phyloP scores from a whole-genome alignment of 257 asterid genomes.

The Solanum peruvianum region DNA sequence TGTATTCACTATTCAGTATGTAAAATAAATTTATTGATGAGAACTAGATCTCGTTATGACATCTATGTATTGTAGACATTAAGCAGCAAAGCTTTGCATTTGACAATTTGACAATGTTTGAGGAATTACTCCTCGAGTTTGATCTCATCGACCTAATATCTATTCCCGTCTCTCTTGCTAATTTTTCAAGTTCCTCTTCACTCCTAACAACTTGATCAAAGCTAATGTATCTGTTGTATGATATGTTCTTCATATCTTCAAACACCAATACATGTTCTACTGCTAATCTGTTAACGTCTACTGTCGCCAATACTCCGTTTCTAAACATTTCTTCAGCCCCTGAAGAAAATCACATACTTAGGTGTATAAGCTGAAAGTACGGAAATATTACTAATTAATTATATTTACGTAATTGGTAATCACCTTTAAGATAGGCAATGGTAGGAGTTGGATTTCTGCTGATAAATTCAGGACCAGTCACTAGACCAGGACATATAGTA shows the following conservation, averaged over 20 bases:
- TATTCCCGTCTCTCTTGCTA: constrained; percentile 43
- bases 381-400: neutral
- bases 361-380: neutral
- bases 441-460: constrained; percentile 52
- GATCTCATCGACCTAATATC: constrained; percentile 7
- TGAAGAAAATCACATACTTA: neutral
- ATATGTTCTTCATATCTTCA: constrained; percentile 56
- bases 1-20: neutral
- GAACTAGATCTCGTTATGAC: constrained; percentile 1
- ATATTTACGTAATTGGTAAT: too few species aligned
- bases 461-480: constrained; percentile 53
- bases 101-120: constrained; percentile 26
- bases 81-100: constrained; percentile 36
- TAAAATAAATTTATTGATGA: neutral
- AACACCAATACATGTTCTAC: constrained; percentile 58
- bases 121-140: constrained; percentile 22
- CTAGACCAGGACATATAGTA: constrained; percentile 71
- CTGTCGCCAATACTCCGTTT: constrained; percentile 51
- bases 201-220: constrained; percentile 40
- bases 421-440: constrained; percentile 70
- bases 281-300: constrained; percentile 47
- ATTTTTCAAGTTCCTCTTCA: constrained; percentile 35
- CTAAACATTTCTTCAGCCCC: constrained; percentile 62
- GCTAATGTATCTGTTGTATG: constrained; percentile 60
- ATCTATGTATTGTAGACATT: constrained; percentile 39